Conservation (phyloP, 1,139 yeast genomes). For the Kodamaea derodonti region DNA sequence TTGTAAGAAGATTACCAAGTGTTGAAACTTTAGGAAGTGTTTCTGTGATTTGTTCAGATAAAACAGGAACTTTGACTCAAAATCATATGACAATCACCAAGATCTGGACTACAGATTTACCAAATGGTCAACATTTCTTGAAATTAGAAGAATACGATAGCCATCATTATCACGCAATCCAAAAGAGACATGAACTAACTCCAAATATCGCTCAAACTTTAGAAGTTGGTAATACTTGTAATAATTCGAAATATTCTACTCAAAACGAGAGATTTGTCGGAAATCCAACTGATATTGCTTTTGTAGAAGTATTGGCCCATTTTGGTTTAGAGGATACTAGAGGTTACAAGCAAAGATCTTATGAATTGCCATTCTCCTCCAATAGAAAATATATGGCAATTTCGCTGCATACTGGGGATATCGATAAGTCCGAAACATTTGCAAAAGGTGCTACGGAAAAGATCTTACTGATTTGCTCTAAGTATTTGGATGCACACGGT, state of each 20-base stretch:
- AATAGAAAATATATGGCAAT: constrained; percentile 88
- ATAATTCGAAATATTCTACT: constrained; percentile 67
- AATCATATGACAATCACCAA: constrained; percentile 92
- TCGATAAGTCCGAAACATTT: constrained; percentile 52
- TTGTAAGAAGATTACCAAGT: constrained; percentile 87
- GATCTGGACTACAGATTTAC: constrained; percentile 76
- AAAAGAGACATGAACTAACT: constrained; percentile 42
- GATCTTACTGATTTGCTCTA: constrained; percentile 59
- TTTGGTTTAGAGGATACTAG: constrained; percentile 74
- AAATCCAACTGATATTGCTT: constrained; percentile 91
- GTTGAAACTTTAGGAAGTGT: constrained; percentile 96
- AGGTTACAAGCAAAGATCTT: constrained; percentile 50
- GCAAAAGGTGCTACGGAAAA: constrained; percentile 90
- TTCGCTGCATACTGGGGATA: constrained; percentile 57
- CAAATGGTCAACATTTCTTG: constrained; percentile 25
- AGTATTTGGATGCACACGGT: constrained; percentile 58
- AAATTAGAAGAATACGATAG: constrained; percentile 46
- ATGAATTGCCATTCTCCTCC: constrained; percentile 84
- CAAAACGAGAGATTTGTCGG: constrained; percentile 77
- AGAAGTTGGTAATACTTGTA: constrained; percentile 74
- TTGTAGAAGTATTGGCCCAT: constrained; percentile 66
- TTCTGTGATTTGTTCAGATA: constrained; percentile 91
- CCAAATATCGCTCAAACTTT: constrained; percentile 52
- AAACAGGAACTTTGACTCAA: constrained; percentile 92
- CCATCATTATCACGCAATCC: constrained; percentile 12